Percentiles rank a stretch among this genome's conserved stretches.
Conservation (phyloP, 1,284 basidiomycete species). For the Rhodotorula sp. region DNA sequence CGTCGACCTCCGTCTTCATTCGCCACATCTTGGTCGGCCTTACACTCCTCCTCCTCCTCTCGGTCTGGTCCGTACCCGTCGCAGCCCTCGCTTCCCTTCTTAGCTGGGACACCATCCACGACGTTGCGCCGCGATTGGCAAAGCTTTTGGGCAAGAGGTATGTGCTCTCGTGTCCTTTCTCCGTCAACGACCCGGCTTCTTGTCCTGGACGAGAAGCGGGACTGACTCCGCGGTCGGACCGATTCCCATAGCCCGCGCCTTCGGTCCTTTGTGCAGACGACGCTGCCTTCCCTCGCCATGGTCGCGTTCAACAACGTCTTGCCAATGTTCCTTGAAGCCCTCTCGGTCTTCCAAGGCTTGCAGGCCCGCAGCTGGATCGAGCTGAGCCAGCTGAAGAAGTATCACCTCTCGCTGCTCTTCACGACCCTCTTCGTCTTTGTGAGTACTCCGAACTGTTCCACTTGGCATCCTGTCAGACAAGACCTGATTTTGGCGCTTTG, state of each 20-base stretch:
- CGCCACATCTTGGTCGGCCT: slow-evolving; percentile 67
- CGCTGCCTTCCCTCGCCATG: slow-evolving; percentile 83
- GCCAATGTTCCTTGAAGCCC: slow-evolving; percentile 82
- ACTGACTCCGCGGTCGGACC: no score
- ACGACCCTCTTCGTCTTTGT: slow-evolving; percentile 97
- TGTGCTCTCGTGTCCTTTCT: not conserved
- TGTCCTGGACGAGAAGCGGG: not conserved
- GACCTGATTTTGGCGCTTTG: not conserved
- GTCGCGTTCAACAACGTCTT: slow-evolving; percentile 83
- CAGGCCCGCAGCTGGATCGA: slow-evolving; percentile 87
- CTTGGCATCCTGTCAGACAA: not conserved
- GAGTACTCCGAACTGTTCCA: slow-evolving; percentile 21
- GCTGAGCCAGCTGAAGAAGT: slow-evolving; percentile 90
- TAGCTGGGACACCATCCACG: slow-evolving; percentile 87
- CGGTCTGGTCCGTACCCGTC: slow-evolving; percentile 72
- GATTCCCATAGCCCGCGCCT: slow-evolving; percentile 59
- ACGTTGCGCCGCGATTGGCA: slow-evolving; percentile 76
- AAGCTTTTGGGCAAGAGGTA: slow-evolving; percentile 66
- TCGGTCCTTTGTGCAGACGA: slow-evolving; percentile 85
- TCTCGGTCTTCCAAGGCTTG: slow-evolving; percentile 85
- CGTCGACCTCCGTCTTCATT: slow-evolving; percentile 58
- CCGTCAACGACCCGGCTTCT: not conserved
- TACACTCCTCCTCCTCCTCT: slow-evolving; percentile 47
- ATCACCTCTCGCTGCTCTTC: slow-evolving; percentile 88
- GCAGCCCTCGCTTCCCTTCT: slow-evolving; percentile 78